Evolutionary conservation across 1,139 yeast species (phyloP), one percentile per base, ranked within the genome.

Genomic region (Sugiyamaella castrensis): DNA sequence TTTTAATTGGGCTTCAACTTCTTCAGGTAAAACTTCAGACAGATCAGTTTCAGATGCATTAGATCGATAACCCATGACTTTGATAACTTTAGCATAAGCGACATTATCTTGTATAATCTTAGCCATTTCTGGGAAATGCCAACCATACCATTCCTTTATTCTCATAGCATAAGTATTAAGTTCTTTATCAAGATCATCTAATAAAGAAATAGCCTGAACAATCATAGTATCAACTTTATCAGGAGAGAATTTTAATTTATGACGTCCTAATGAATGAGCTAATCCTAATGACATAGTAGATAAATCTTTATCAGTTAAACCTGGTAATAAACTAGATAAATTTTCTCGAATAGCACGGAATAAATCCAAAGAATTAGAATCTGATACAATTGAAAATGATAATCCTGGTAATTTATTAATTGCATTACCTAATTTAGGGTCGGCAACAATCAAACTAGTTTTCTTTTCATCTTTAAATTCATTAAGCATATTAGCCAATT

Each of bases 91-190:
- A 38, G 73, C 71, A 69, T 82, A 91, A 48, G 96, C 95, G 65
- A 87, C 94, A 60, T 96, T 91, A 72, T 92, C 98, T 61, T 87
- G 82, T 61, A 91, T 89, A 68, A 92, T 88, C 79, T 92, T 92
- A 66, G 96, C 96, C 80, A 92, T 81, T 74, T 92, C 99, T 38
- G 99, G 99, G 82, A 92, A 94, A 71, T 92, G 99, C 99, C 99
- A 92, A 58, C 98, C 98, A 74, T 94, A 92, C 99, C 99, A 92
- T 76, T 92, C 99, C 76, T 91, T 91, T 69, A 73, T 69, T 76
- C 99, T 84, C 99, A 92, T 92, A 60, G 98, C 92, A 66, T 87
- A 92, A 46, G 98, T 94, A 76, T 92, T 92, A 65, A 92, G 80
- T 70, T 94, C 98, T 75, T 92, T 92, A 75, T 92, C 98, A 66